phyloP scores from a whole-genome alignment of 805 yeast species.

The Wickerhamiella bombiphila region DNA sequence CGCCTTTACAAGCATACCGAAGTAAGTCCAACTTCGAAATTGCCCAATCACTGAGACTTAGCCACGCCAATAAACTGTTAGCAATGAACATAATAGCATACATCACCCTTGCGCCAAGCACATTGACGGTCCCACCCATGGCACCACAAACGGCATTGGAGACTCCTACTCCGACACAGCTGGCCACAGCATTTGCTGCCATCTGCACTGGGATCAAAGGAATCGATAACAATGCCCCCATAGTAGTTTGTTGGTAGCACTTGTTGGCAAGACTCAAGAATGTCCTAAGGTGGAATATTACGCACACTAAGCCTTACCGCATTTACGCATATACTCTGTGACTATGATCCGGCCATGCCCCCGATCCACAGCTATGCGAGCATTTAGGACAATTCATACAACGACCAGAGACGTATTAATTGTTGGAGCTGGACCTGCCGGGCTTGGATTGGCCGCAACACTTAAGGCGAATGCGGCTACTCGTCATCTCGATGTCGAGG shows the following conservation, averaged over 20 bases:
- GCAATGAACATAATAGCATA: constrained; percentile 67
- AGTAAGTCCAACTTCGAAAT: constrained; percentile 56
- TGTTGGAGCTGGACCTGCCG: constrained; percentile 97
- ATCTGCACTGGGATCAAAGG: constrained; percentile 55
- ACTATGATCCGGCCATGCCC: no score
- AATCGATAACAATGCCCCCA: constrained; percentile 29
- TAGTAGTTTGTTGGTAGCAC: no score
- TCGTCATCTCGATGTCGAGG: constrained; percentile 40
- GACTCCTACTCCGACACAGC: constrained; percentile 70
- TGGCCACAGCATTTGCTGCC: constrained; percentile 40
- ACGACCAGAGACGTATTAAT: constrained; percentile 67
- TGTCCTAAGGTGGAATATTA: no score
- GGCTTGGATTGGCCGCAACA: constrained; percentile 72
- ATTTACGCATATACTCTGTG: no score
- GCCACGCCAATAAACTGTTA: constrained; percentile 81
- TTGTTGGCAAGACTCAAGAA: no score
- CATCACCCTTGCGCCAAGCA: constrained; percentile 69
- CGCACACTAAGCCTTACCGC: no score
- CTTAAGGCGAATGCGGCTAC: constrained; percentile 51
- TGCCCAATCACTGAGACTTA: constrained; percentile 73
- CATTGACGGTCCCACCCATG: constrained; percentile 45
- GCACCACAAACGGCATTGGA: constrained; percentile 41
- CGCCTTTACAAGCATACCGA: constrained; percentile 63
- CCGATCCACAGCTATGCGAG: no score
- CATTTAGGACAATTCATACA: no score